phyloP scores from a whole-genome alignment of 1,284 basidiomycete genomes.

The Macrocystidia cucumis region DNA sequence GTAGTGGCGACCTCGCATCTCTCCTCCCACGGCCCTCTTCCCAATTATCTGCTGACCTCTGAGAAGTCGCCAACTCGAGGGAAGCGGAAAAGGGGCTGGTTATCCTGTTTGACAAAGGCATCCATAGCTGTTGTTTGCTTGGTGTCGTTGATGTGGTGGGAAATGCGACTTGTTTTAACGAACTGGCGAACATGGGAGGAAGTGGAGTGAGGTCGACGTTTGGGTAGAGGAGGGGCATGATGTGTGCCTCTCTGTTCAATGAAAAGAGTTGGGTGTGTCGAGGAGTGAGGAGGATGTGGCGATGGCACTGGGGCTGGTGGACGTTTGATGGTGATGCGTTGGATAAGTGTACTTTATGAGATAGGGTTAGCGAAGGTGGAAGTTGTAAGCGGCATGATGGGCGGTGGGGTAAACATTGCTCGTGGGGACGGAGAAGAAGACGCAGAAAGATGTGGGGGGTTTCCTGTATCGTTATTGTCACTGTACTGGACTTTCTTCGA shows the following conservation, averaged over 20 bases:
- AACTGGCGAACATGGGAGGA: constrained; percentile 30
- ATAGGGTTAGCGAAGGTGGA: constrained; percentile 12
- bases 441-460: constrained; percentile 20
- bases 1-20: background rate
- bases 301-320: no score
- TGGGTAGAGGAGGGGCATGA: constrained; percentile 23
- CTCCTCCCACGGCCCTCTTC: no score
- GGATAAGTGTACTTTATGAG: constrained; percentile 8
- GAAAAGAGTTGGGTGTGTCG: background rate
- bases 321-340: no score
- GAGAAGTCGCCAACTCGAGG: constrained; percentile 7
- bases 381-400: constrained; percentile 18
- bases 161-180: constrained; percentile 34
- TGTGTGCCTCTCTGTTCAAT: no score
- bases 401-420: constrained; percentile 10
- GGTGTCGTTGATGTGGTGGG: constrained; percentile 20
- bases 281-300: constrained; percentile 11
- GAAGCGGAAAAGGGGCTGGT: constrained; percentile 9
- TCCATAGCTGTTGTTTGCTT: background rate
- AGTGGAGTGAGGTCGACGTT: constrained; percentile 19
- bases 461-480: constrained; percentile 8
- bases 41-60: no score
- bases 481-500: constrained; percentile 9
- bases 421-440: constrained; percentile 11
- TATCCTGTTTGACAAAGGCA: constrained; percentile 6